phyloP scores from a whole-genome alignment of 371 early-diverging fungal genomes.

The Lichtheimia ornata region DNA sequence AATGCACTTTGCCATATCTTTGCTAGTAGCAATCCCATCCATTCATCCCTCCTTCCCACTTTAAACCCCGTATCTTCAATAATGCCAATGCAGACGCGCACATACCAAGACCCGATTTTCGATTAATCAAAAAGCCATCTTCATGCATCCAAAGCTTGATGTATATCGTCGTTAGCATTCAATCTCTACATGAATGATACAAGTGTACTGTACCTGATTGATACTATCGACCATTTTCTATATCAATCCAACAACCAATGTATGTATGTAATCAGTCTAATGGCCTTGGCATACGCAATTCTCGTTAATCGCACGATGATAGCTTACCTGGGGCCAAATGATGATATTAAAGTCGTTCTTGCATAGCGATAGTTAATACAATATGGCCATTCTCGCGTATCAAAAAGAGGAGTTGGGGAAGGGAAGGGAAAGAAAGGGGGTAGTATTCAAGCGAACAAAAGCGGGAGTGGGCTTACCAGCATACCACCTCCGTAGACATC shows the following conservation, averaged over 20 bases:
- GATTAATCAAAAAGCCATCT: constrained; percentile 53
- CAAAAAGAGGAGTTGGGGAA: neutral
- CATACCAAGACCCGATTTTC: constrained; percentile 52
- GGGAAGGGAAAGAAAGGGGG: constrained; percentile 3
- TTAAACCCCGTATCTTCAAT: neutral
- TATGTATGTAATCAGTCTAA: neutral
- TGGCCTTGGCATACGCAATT: neutral
- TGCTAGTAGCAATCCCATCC: neutral
- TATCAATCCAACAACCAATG: no score
- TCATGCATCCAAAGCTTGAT: constrained; percentile 53
- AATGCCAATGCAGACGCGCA: no score
- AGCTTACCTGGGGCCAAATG: constrained; percentile 50
- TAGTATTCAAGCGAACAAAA: neutral
- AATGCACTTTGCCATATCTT: no score
- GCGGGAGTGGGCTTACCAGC: constrained; percentile 26
- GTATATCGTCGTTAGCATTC: neutral
- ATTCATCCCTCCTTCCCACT: neutral
- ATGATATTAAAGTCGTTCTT: constrained; percentile 50
- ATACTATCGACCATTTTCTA: constrained; percentile 53
- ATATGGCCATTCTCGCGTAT: constrained; percentile 6
- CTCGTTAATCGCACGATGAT: neutral
- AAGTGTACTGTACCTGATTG: constrained; percentile 36
- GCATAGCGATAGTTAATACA: neutral
- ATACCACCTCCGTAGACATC: constrained; percentile 44
- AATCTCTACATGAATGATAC: neutral